Evolutionary conservation across 257 asterid genomes (phyloP), one percentile per base, ranked within the genome.

Genomic region (Solanum commersonii): DNA sequence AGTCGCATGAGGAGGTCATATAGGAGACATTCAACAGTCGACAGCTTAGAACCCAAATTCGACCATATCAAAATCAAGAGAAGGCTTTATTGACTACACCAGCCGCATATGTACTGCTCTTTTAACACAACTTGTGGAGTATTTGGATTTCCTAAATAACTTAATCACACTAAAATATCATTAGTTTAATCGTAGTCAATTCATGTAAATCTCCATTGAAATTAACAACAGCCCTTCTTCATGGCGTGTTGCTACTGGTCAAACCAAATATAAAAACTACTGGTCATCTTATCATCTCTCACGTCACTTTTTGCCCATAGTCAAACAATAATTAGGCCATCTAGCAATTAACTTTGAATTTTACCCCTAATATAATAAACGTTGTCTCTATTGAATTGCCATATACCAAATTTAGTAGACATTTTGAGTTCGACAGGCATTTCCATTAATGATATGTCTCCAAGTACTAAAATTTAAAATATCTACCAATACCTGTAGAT

Each of bases 271-370:
- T 79, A 44, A 27, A 42, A 79, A 27, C 12, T 38, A 46, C 12
- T 77, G 27, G 13, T 77, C 22, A 33, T 44, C 85, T 46, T 31
- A 46, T 46, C 68, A 81, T 46, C 27, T 81, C 42, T 81, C 85
- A 81, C 85, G 70, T 81, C 42, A 81, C 42, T 5, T 12, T 37
- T 81, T 73, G 38, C 87, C 83, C 37, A 20, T 40, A 85, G 90
- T 87, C 90, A 91, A 85, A 87, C 76, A 73, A 20, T 23, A 88
- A 37, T 72, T 88, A 88, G 84, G 88, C 71, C 63, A 46, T 52
- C 87, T 25, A 70, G 70, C 84, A 83, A 68, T 38, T 88, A 83
- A 22, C 91, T 34, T 87, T 72, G 78, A 86, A 42, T 31, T 42
- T 29, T 73, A 7, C 5, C 34, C 42, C 65, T 67, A 44, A 77